Base-by-base conservation (phyloP, 2,329 filamentous ascomycete genomes). In the Beauveria caledonica region DNA sequence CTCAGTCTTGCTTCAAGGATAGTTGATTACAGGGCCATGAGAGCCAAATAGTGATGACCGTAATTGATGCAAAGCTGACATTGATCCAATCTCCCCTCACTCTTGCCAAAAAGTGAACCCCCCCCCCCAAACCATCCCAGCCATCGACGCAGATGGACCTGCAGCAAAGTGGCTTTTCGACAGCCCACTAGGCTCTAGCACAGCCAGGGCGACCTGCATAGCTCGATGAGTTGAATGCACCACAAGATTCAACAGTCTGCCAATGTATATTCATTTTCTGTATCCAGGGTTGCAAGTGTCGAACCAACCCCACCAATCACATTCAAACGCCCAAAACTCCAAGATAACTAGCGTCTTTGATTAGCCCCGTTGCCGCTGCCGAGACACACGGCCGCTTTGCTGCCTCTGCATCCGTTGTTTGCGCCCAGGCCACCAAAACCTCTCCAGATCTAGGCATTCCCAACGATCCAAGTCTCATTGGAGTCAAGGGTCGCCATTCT, bases 251-350 rank as follows among this genome's bases (percentile, higher is more conserved):
- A 36, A 11, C 33, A 36, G 33, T 36, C 33, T 36, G 13, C 15
- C 33, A 36, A 33, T 36, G 27, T 42, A 53, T 17, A 36, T 19
- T 21, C 19, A 8, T 4, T 29, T 10, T 23, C 33, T 44, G 21
- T 54, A 36, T 33, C 33, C 33, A 36, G 33, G 1, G 11, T 36
- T 13, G n/a, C 33, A 17, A 17, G 21, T 10, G 6, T 42, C 21
- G 27, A 27, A 42, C 5, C 3, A n/a, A 17, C n/a, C 42, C 27
- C 45, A 40, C 25, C 42, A 48, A 25, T 25, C 21, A 8, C n/a
- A 39, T 57, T 15, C 54, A 57, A 40, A 57, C 54, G 54, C 54
- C 42, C 11, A 7, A n/a, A 55, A 55, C 21, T 45, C 52, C 52
- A 11, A 36, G 33, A 36, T 36, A 15, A 5, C 33, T 13, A 36